Percentiles rank a stretch among this genome's conserved stretches.
Evolutionary conservation across 169 alveolate genomes (phyloP).

Genomic region (Plasmodium sp.): DNA sequence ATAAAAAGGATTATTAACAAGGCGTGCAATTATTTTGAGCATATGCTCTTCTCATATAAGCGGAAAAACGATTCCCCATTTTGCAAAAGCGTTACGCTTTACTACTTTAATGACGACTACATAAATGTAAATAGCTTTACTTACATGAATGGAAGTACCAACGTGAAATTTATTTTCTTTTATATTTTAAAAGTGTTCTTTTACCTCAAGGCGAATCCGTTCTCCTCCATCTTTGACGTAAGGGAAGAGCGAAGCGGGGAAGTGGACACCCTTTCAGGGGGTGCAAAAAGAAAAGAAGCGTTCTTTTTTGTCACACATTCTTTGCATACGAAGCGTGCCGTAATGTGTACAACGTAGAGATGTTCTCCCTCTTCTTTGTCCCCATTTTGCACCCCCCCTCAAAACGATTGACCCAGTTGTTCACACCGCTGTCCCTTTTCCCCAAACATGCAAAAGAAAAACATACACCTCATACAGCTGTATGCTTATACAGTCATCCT

Average conservation of each 20-base stretch:
- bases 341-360: not conserved
- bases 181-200: constrained; percentile 46
- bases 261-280: not conserved
- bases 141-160: constrained; percentile 48
- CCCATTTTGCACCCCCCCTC: not conserved
- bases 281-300: not conserved
- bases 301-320: not conserved
- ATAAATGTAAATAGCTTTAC: constrained; percentile 39
- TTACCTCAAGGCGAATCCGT: constrained; percentile 51
- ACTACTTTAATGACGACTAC: constrained; percentile 53
- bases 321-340: not conserved
- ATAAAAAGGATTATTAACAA: constrained; percentile 28
- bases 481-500: not conserved
- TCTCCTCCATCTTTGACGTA: constrained; percentile 69
- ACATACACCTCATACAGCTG: not conserved
- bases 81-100: constrained; percentile 1
- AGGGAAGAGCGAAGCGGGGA: not conserved
- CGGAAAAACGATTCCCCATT: not conserved
- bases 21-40: constrained; percentile 48
- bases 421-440: not conserved
- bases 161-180: constrained; percentile 57
- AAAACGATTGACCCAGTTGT: not conserved
- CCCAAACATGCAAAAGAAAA: not conserved
- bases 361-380: not conserved
- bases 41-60: constrained; percentile 3